Conservation (phyloP, 2,329 filamentous ascomycete species). For the Cordyceps cicadae region DNA sequence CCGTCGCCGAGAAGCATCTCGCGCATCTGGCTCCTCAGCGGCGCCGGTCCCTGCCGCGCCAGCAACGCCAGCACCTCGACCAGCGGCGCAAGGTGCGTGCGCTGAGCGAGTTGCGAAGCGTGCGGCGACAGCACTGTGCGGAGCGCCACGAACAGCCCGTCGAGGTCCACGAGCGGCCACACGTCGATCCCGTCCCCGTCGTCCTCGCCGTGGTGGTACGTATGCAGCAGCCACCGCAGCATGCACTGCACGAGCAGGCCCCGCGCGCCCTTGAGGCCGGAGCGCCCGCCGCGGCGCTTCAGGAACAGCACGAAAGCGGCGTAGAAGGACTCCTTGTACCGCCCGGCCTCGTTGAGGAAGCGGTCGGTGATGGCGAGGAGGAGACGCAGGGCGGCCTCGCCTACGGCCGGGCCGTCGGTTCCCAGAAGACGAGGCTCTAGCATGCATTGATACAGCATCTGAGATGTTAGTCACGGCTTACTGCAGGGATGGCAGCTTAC, state of each 20-base stretch:
- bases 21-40: not conserved
- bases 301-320: not conserved
- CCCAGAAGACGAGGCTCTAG: too few relatives aligned
- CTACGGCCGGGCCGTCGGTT: too few relatives aligned
- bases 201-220: not conserved
- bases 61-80: not conserved
- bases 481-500: too few relatives aligned
- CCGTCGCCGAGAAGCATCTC: not conserved
- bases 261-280: not conserved
- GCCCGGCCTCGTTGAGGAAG: not conserved
- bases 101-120: not conserved
- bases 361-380: not conserved
- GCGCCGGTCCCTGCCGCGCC: not conserved
- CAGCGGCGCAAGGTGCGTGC: not conserved
- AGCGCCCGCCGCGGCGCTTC: not conserved
- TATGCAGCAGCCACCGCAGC: not conserved
- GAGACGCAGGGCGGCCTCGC: not conserved
- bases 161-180: not conserved
- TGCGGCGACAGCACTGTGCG: not conserved
- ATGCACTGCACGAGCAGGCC: not conserved
- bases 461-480: too few relatives aligned
- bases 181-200: too few relatives aligned
- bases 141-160: not conserved
- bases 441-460: too few relatives aligned
- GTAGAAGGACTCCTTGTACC: not conserved